Base-by-base conservation (phyloP, 2,329 filamentous ascomycete genomes). In the Dactylellina haptotyla region DNA sequence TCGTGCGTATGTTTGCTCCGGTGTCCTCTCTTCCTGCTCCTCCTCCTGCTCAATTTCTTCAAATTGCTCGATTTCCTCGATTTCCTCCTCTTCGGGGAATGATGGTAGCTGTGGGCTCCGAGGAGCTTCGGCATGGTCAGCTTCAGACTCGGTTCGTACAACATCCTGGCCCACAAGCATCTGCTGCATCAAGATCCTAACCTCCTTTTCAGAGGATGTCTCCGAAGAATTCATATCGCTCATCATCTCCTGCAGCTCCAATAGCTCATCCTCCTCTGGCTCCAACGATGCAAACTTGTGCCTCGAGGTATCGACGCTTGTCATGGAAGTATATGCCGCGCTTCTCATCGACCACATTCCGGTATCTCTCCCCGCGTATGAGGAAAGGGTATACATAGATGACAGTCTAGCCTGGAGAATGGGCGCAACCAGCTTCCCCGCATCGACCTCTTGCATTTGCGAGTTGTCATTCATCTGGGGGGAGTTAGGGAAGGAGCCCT, bases 211-310 rank as follows among this genome's bases (percentile, higher is more conserved):
- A 20, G 45, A 48, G 4, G 62, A 67, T n/a, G 50, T 58, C 16
- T 75, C 70, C 34, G 45, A 58, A 6, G 62, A 54, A 4, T 67
- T 63, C 70, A 75, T 75, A 45, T 67, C 70, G 12, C 59, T 59
- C 70, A 69, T 75, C 70, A 75, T 67, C 63, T 67, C 70, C 34
- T 69, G 50, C 43, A 75, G 46, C 23, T 75, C 70, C 50, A 58
- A 18, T 25, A 75, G 32, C 26, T 73, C 69, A 12, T 46, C 61
- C 20, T 73, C 46, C n/a, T 72, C 58, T n/a, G 51, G 30, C 28
- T 73, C 59, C 48, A 65, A 62, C 10, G 69, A 73, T 14, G 28
- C 45, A 45, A 61, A 73, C 54, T 53, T 73, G 16, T 59, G 45
- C 41, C 61, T 30, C 23, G 61, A 30, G 1, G 67, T 56, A 73